Conservation (phyloP, 2,329 filamentous ascomycete species). For the Trichophyton simii region DNA sequence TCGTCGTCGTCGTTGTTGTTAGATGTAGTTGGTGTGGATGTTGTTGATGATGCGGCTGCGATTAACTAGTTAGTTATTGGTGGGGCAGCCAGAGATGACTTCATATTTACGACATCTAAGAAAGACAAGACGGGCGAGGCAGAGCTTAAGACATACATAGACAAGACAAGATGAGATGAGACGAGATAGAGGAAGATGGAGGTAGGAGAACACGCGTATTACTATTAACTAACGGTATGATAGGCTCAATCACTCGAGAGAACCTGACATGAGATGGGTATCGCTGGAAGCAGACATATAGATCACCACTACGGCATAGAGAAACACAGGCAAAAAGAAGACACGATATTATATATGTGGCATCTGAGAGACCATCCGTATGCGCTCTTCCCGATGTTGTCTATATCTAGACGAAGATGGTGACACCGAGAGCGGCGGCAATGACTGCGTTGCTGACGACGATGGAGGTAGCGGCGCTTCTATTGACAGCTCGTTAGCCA, state of each 20-base stretch:
- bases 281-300: too few species aligned
- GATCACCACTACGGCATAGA: too few species aligned
- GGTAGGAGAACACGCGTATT: not conserved
- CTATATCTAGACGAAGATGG: not conserved
- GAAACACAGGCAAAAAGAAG: too few species aligned
- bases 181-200: too few species aligned
- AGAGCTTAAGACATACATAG: not conserved
- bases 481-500: not conserved
- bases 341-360: too few species aligned
- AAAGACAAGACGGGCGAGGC: not conserved
- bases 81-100: not conserved
- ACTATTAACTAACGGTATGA: not conserved
- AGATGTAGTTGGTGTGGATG: too few species aligned
- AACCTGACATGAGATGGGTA: not conserved
- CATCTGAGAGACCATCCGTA: too few species aligned
- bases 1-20: not conserved
- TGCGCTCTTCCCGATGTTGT: not conserved
- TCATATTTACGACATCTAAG: not conserved
- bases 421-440: not conserved
- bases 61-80: not conserved
- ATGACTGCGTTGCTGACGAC: slow-evolving; percentile 1
- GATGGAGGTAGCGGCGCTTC: not conserved
- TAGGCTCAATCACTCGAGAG: not conserved
- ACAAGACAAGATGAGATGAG: not conserved
- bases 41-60: too few species aligned